Base-by-base conservation (phyloP, 2,329 filamentous ascomycete genomes). In the Penicillium sp. region DNA sequence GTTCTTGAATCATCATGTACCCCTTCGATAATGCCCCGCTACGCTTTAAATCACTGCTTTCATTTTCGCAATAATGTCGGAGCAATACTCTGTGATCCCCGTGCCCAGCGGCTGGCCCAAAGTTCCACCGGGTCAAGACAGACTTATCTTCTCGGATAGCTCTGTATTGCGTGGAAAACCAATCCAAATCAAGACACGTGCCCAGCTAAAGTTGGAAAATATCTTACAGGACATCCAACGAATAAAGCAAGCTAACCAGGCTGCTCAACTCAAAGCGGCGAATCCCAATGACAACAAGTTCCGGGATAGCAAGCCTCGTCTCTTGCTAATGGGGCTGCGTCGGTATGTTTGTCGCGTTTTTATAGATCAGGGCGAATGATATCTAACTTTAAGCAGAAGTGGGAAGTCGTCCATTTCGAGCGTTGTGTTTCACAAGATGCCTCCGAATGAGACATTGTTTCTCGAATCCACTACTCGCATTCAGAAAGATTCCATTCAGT, bases 361-460 rank as follows among this genome's bases (percentile, higher is more conserved):
- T 14, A 18, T 57, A 20, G 11, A 2, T 5, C 30, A 23, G 33
- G n/a, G 21, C 8, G n/a, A 28, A 21, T 7, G 30, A 30, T 21
- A 26, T 28, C 51, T 58, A 68, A 53, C 73, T 56, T 33, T 54
- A 23, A 62, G 24, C 63, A 99, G 94, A 77, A 97, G 92, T 69
- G 94, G 94, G 59, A 99, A 99, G 72, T 97, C 94, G 0, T 99
- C 94, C 5, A 97, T 99, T 70, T 94, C 92, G 24, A 97, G 91
- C 68, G 95, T 99, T 48, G 93, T 99, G n/a, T 97, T 99, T 68
- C 92, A 97, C 75, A 99, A 99, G 72, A 86, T 97, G 69, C 91
- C 93, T 3, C 92, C 94, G 2, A 95, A 90, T 65, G 95, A 99
- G 77, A 97, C 94, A 0, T 77, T 99, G 16, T 99, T 96, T 67